Percentiles rank a stretch among this genome's conserved stretches.
Conservation (phyloP, 1,284 basidiomycete species). For the Trichosporon ovoides region DNA sequence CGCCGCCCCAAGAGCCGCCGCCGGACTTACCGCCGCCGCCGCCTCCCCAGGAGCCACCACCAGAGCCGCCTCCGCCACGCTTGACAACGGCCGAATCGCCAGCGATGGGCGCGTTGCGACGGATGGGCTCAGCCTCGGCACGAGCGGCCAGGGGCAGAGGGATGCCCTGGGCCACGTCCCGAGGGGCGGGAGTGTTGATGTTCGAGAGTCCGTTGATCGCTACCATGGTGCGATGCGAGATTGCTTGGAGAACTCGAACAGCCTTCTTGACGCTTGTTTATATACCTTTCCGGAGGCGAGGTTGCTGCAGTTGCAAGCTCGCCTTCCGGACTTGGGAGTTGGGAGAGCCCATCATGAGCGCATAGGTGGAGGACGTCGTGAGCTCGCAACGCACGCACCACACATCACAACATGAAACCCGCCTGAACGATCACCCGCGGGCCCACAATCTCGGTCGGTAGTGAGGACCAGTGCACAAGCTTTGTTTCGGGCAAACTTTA, state of each 20-base stretch:
- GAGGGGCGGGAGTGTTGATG: background rate
- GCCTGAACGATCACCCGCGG: background rate
- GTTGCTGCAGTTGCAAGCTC: no score
- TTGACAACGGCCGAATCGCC: background rate
- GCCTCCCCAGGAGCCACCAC: no score
- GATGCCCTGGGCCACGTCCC: background rate
- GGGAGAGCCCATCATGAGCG: no score
- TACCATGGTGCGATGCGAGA: background rate
- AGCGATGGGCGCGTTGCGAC: background rate
- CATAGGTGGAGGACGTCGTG: no score
- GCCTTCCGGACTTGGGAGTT: no score
- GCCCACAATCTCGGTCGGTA: background rate
- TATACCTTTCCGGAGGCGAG: background rate
- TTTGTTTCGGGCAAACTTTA: constrained; percentile 1
- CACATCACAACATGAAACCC: no score
- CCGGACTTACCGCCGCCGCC: no score
- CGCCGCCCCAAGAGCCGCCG: no score
- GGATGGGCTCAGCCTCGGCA: background rate
- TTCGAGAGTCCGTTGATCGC: background rate
- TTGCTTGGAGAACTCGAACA: background rate
- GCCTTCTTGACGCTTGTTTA: background rate
- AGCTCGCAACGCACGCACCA: no score
- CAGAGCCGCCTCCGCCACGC: background rate
- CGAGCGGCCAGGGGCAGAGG: background rate
- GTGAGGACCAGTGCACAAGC: background rate